Base-by-base conservation (phyloP, 2,329 filamentous ascomycete species). In the Boeremia exigua region DNA sequence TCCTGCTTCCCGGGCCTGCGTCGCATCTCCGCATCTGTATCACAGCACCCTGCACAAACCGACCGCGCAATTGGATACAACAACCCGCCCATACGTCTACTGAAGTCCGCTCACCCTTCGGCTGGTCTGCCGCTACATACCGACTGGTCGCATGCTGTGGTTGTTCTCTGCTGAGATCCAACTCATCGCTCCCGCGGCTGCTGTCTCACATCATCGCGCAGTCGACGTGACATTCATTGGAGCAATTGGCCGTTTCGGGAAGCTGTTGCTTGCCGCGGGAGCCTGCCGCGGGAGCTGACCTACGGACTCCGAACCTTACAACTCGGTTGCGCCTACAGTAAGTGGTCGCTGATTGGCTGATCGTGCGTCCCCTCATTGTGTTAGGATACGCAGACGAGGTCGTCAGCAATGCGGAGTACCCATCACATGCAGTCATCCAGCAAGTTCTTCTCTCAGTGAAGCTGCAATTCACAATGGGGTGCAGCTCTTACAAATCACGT, bases 271-370 rank as follows among this genome's bases (percentile, higher is more conserved):
- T 55, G 29, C 53, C 52, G 46, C 52, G 52, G 52, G 39, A 49
- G 19, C 23, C n/a, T 50, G 34, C 53, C 53, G 53, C 53, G 53
- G 53, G 53, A 46, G 52, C 45, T 54, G 38, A 44, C 17, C 12
- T 39, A 23, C 17, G 36, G 9, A 15, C 6, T 15, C 42, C 28
- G 6, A 43, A 32, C 17, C n/a, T 28, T 6, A 28, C 8, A 34
- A 11, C 15, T 44, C 45, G 52, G 45, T 45, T 45, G 33, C n/a
- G 23, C 10, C 6, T 47, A 17, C 15, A 29, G n/a, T n/a, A 32
- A 2, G 9, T 14, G 17, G 6, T n/a, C 14, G 23, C 27, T 55
- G 40, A 55, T 55, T 55, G 52, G 52, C 33, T 29, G 12, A 8
- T 10, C 27, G 3, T 11, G 1, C 7, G 6, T 15, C 6, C 17